Percentiles rank a stretch among this genome's conserved stretches.
phyloP scores from a whole-genome alignment of 257 asterid species.

The Asclepias syriaca region DNA sequence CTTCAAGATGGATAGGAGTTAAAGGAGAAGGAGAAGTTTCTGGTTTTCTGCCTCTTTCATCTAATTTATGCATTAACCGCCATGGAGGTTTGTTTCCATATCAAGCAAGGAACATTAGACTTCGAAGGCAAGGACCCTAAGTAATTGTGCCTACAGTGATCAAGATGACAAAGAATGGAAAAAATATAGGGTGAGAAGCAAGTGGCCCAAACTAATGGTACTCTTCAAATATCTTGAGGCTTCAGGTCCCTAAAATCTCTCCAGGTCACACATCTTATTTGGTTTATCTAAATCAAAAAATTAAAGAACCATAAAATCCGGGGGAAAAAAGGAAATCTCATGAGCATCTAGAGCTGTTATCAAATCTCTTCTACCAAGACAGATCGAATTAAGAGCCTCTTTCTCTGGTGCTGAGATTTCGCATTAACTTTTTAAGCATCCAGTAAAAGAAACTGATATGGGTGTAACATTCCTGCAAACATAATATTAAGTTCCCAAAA shows the following conservation, averaged over 20 bases:
- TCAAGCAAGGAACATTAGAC: background rate
- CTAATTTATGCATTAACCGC: background rate
- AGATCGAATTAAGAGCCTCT: background rate
- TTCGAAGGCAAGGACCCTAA: background rate
- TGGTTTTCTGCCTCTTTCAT: background rate
- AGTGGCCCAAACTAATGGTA: background rate
- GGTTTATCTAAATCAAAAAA: conserved; percentile 1
- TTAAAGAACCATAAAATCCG: background rate
- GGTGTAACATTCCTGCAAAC: background rate
- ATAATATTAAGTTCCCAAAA: background rate
- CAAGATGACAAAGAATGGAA: background rate
- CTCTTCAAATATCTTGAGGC: conserved; percentile 2
- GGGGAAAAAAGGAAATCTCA: too few relatives aligned
- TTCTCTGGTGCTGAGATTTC: background rate
- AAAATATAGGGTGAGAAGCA: background rate
- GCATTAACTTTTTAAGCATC: background rate
- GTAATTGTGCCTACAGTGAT: background rate
- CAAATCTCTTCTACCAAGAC: background rate
- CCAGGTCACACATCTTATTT: background rate
- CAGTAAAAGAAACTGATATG: background rate
- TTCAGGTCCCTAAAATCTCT: conserved; percentile 3
- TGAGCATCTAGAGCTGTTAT: background rate
- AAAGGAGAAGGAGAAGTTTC: background rate
- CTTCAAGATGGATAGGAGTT: background rate
- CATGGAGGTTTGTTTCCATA: background rate